Percentiles rank a stretch among this genome's conserved stretches.
Conservation (phyloP, 2,329 filamentous ascomycete species). For the Lecanicillium sp. region DNA sequence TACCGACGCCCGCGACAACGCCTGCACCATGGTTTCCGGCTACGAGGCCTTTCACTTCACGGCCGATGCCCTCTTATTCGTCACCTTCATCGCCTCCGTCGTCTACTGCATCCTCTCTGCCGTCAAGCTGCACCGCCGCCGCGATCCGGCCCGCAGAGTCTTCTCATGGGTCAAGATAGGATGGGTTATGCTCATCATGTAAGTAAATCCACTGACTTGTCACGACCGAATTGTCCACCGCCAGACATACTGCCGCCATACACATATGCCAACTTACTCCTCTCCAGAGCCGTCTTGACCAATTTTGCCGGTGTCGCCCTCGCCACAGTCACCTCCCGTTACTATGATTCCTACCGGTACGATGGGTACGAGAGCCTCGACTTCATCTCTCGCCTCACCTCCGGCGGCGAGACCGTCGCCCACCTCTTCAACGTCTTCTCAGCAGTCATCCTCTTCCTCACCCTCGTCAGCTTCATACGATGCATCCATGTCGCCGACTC, state of each 20-base stretch:
- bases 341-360: neutral
- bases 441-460: slow-evolving; percentile 12
- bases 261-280: neutral
- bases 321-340: neutral
- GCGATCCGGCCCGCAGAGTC: slow-evolving; percentile 11
- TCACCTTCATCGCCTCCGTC: slow-evolving; percentile 10
- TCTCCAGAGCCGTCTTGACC: slow-evolving; percentile 3
- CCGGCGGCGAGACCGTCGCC: neutral
- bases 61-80: slow-evolving; percentile 1
- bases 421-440: slow-evolving; percentile 2
- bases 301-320: neutral
- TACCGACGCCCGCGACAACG: slow-evolving; percentile 6
- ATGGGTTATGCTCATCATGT: slow-evolving; percentile 9
- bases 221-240: neutral
- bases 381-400: neutral
- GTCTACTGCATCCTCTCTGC: slow-evolving; percentile 7
- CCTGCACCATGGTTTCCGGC: neutral
- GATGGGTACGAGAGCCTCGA: neutral
- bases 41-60: slow-evolving; percentile 13
- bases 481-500: slow-evolving; percentile 6
- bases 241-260: neutral
- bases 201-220: neutral
- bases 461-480: slow-evolving; percentile 14
- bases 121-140: slow-evolving; percentile 6
- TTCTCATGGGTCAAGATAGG: slow-evolving; percentile 13